These are phyloP conservation scores for Chondrus crispus DNA, from an alignment of 23 red algal genomes.

Conservation along the genomic window DNA sequence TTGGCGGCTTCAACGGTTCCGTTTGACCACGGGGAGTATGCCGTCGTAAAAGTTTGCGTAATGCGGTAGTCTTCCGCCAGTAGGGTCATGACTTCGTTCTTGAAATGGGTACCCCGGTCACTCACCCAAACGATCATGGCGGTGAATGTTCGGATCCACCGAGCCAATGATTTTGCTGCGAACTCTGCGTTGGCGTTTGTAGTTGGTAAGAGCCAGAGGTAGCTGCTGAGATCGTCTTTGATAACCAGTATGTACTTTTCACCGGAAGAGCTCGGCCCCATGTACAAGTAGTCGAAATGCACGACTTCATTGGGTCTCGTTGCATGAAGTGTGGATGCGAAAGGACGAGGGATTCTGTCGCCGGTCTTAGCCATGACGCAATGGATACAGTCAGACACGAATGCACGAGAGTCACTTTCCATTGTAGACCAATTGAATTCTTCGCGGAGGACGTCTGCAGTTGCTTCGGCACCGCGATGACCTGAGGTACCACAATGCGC, in stretches of 20 bases:
- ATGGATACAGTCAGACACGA: neutral
- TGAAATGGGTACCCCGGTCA: constrained; percentile 16
- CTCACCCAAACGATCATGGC: constrained; percentile 1
- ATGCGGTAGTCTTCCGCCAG: constrained; percentile 2
- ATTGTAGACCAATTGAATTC: neutral
- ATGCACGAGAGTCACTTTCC: neutral
- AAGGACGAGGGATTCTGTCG: neutral
- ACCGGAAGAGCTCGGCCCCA: neutral
- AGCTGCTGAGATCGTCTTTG: constrained; percentile 1
- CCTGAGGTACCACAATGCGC: neutral
- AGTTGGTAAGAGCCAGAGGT: neutral
- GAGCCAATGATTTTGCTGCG: neutral
- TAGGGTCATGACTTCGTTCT: neutral
- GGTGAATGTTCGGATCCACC: constrained; percentile 13
- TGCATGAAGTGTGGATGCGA: neutral
- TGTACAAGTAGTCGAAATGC: constrained; percentile 39
- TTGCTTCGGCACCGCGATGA: constrained; percentile 4
- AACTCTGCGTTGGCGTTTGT: neutral
- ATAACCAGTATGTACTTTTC: constrained; percentile 8
- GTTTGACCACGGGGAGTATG: constrained; percentile 28
- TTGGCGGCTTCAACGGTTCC: constrained; percentile 8
- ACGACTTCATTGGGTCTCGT: constrained; percentile 8
- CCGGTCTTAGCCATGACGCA: neutral
- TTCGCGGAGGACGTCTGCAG: neutral
- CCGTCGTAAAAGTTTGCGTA: neutral